Percentiles rank a stretch among this genome's conserved stretches.
These are phyloP conservation scores for Tolypocladium pustulatum DNA, from an alignment of 2,329 filamentous ascomycete genomes.

Conservation along the genomic window DNA sequence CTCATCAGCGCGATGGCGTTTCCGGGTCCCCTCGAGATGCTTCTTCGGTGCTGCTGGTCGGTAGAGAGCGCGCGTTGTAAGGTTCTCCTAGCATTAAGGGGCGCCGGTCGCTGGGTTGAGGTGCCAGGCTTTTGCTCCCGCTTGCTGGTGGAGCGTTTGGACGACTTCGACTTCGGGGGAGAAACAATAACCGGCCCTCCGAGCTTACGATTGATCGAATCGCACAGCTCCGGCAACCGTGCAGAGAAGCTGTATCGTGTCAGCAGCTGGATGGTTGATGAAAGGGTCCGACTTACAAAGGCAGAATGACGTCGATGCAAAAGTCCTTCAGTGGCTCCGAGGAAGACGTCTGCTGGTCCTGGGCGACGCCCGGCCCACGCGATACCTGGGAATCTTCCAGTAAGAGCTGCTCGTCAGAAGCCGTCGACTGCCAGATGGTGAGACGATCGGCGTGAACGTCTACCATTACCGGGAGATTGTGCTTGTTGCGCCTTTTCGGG, in stretches of 20 bases:
- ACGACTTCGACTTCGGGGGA: constrained; percentile 37
- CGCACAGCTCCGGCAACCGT: constrained; percentile 61
- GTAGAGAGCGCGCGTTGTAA: constrained; percentile 54
- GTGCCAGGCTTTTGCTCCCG: constrained; percentile 41
- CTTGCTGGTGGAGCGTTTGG: constrained; percentile 30
- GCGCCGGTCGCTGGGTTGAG: constrained; percentile 34
- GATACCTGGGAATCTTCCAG: constrained; percentile 36
- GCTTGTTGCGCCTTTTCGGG: constrained; percentile 47
- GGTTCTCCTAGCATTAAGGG: constrained; percentile 34
- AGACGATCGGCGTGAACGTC: constrained; percentile 69
- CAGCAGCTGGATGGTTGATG: constrained; percentile 14
- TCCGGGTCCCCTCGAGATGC: constrained; percentile 44
- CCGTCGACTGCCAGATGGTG: constrained; percentile 75
- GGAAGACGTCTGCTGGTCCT: constrained; percentile 28
- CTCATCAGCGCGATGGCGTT: constrained; percentile 54
- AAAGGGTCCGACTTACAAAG: constrained; percentile 47
- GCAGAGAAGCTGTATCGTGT: constrained; percentile 53
- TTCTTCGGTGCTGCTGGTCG: constrained; percentile 42
- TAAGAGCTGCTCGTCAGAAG: constrained; percentile 44
- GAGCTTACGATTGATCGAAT: constrained; percentile 62
- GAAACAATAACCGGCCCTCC: constrained; percentile 58
- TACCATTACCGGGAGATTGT: constrained; percentile 54
- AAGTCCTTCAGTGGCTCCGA: constrained; percentile 63
- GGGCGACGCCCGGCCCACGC: constrained; percentile 19
- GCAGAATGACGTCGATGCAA: constrained; percentile 69